phyloP scores from a whole-genome alignment of 2,329 filamentous ascomycete species.

The Zymoseptoria brevis region DNA sequence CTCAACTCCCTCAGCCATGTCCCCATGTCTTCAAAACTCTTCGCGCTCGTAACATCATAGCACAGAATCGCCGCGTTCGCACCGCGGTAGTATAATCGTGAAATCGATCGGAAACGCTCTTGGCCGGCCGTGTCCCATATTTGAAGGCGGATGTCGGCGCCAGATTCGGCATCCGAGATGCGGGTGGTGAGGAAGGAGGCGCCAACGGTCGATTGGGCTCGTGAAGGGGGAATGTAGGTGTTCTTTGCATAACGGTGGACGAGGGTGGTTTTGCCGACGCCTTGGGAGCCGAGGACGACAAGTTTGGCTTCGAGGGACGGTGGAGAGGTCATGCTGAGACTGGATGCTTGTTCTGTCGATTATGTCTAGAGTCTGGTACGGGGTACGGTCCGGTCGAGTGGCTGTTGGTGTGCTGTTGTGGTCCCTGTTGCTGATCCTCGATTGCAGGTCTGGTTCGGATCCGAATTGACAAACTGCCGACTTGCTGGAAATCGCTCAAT shows the following conservation, averaged over 20 bases:
- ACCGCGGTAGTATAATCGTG: conserved; percentile 89
- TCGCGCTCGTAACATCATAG: conserved; percentile 83
- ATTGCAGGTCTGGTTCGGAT: background rate
- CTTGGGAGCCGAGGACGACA: conserved; percentile 70
- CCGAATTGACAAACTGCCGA: background rate
- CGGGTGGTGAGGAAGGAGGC: conserved; percentile 57
- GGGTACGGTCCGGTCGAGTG: background rate
- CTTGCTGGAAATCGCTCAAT: background rate
- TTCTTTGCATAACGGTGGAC: conserved; percentile 70
- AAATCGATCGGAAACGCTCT: conserved; percentile 90
- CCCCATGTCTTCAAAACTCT: conserved; percentile 86
- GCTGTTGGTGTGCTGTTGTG: background rate
- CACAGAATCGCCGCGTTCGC: conserved; percentile 90
- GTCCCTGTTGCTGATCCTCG: background rate
- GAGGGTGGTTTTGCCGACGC: conserved; percentile 71
- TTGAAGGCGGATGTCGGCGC: conserved; percentile 81
- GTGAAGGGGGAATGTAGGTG: conserved; percentile 52
- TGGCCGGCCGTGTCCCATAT: conserved; percentile 97
- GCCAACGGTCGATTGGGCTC: conserved; percentile 42
- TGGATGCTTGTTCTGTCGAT: background rate
- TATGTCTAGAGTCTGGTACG: background rate
- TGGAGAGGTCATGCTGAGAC: conserved; percentile 8
- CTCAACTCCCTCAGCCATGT: conserved; percentile 81
- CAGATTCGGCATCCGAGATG: conserved; percentile 67
- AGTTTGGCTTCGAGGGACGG: conserved; percentile 69